These are phyloP conservation scores for Vararia minispora DNA, from an alignment of 768 basidiomycete species.

Conservation along the genomic window DNA sequence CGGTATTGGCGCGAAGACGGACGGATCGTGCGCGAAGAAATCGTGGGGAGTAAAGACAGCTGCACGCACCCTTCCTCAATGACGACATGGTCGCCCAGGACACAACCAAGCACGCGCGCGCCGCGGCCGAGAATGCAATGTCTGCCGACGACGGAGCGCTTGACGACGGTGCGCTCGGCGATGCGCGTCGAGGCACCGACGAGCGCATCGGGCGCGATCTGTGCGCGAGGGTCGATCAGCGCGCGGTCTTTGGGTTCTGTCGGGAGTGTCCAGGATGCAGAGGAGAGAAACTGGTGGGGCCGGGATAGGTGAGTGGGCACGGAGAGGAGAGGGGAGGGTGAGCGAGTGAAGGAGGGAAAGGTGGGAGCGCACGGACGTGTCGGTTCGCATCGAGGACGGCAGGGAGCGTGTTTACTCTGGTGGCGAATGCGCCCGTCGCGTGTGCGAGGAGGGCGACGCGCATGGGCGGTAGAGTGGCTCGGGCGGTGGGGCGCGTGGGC, in stretches of 20 bases:
- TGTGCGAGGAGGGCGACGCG: conserved; percentile 59
- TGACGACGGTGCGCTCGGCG: conserved; percentile 70
- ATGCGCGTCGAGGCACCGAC: conserved; percentile 78
- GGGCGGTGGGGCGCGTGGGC: conserved; percentile 15
- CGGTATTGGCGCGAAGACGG: no score
- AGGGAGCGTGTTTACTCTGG: conserved; percentile 67
- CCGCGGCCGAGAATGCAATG: conserved; percentile 81
- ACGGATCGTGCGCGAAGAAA: no score
- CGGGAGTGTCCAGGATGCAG: conserved; percentile 41
- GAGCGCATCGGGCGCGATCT: conserved; percentile 74
- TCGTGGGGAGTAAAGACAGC: background rate
- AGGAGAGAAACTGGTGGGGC: conserved; percentile 51
- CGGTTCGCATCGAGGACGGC: conserved; percentile 75
- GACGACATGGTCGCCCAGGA: conserved; percentile 83
- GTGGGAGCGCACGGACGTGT: conserved; percentile 35
- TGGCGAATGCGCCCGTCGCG: conserved; percentile 40
- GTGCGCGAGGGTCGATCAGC: conserved; percentile 70
- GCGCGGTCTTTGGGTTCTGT: conserved; percentile 50
- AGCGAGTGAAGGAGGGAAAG: no score
- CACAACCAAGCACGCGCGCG: conserved; percentile 73
- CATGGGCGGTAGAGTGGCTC: conserved; percentile 31
- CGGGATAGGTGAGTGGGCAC: no score
- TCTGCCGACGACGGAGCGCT: conserved; percentile 40
- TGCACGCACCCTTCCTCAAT: conserved; percentile 70
- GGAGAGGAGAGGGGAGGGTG: no score